These are phyloP conservation scores for Penicillium coprophilum DNA, from an alignment of 495 filamentous ascomycete species.

Conservation along the genomic window DNA sequence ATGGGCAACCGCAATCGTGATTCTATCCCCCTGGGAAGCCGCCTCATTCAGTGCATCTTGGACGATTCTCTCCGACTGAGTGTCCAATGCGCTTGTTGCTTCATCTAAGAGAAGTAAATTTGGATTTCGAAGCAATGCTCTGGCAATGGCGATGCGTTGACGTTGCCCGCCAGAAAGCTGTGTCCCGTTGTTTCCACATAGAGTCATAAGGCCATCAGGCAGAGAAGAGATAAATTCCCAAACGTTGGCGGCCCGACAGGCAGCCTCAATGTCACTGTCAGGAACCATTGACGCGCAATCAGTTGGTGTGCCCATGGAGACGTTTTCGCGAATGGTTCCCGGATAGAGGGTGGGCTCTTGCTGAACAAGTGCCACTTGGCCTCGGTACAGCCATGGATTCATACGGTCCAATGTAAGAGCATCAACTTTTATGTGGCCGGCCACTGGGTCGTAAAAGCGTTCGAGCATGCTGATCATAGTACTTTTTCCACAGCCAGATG, in stretches of 20 bases:
- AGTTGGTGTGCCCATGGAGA: constrained; percentile 34
- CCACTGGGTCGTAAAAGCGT: constrained; percentile 50
- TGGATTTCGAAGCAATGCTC: constrained; percentile 48
- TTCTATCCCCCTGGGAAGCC: constrained; percentile 32
- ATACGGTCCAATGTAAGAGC: constrained; percentile 12
- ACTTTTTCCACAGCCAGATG: constrained; percentile 57
- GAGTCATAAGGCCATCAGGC: constrained; percentile 30
- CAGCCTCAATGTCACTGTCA: constrained; percentile 23
- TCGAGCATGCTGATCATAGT: constrained; percentile 57
- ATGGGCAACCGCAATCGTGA: constrained; percentile 44
- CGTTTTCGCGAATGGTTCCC: constrained; percentile 47
- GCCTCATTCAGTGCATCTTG: constrained; percentile 37
- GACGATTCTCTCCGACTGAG: constrained; percentile 42
- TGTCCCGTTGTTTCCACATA: constrained; percentile 21
- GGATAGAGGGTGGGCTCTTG: constrained; percentile 46
- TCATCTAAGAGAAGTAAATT: constrained; percentile 55
- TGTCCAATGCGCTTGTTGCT: constrained; percentile 59
- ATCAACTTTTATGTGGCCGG: constrained; percentile 34
- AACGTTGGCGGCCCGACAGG: constrained; percentile 34
- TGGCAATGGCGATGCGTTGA: constrained; percentile 52
- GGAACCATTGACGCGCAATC: constrained; percentile 13
- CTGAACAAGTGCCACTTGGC: constrained; percentile 34
- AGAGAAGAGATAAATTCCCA: constrained; percentile 36
- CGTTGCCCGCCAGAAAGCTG: constrained; percentile 46
- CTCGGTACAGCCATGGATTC: constrained; percentile 26